Base-by-base conservation (phyloP, 768 basidiomycete genomes). In the Trametes punicea region DNA sequence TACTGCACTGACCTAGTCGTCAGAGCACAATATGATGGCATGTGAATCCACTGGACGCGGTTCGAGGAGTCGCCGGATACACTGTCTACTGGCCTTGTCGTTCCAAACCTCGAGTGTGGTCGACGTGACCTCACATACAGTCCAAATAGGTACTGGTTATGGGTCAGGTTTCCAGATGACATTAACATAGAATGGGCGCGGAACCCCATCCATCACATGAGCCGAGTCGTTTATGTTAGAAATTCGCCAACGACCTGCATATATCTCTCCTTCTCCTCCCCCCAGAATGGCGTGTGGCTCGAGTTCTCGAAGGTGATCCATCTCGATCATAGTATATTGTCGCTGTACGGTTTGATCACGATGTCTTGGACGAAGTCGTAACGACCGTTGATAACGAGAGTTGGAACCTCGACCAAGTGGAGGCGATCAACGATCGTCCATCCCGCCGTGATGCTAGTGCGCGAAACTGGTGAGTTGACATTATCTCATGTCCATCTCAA, bases 231-330 rank as follows among this genome's bases (percentile, higher is more conserved):
- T n/a, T 38, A 2, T 4, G 16, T 46, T 34, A 69, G 42, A 45
- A 69, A 70, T 3, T 64, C 57, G 0, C 45, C 60, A 9, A 69
- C 61, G 13, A 57, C 48, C 26, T 66, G 21, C 53, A 69, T 68
- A 47, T 62, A 68, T 44, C 48, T 39, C 26, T 64, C 65, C 23
- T 70, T 57, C 50, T 72, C 69, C 59, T 72, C 71, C 59, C 71
- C 71, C 50, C 55, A 64, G 39, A 62, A 62, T 18, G 71, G 63
- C 48, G 58, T 67, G 47, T 72, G 71, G 41, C 67, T 69, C 11
- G 65, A 68, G 3, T 64, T 40, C 39, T 63, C 64, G 52, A 69
- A 69, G 5, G 61, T 69, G 29, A 68, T 39, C 70, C 70, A 72
- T 46, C 65, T 68, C 6, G 62, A 62, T 31, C 62, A 60, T 27